These are phyloP conservation scores for Boletus sp. DNA, from an alignment of 768 basidiomycete genomes.

Conservation along the genomic window DNA sequence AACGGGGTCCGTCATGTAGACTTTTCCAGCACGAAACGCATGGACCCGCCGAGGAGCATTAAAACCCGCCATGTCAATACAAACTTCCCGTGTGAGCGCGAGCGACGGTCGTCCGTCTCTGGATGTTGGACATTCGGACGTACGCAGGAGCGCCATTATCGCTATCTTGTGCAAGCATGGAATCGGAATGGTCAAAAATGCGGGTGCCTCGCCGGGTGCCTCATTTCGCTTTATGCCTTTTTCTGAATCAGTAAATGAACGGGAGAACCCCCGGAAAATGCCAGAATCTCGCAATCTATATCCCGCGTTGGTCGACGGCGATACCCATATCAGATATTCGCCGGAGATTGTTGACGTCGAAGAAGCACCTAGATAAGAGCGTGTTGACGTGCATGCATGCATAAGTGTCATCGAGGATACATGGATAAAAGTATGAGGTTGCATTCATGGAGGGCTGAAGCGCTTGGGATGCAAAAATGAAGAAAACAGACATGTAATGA, in stretches of 20 bases:
- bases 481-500: constrained; percentile 2
- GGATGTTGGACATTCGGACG: neutral
- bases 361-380: constrained; percentile 8
- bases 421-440: constrained; percentile 21
- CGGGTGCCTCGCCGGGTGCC: neutral
- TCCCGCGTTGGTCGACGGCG: neutral
- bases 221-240: constrained; percentile 4
- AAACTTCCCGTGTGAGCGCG: neutral
- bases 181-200: neutral
- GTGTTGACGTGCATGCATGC: constrained; percentile 5
- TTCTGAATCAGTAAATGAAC: neutral
- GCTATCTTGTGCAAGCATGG: neutral
- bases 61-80: neutral
- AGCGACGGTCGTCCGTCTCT: neutral
- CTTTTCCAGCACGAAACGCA: neutral
- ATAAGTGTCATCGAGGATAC: constrained; percentile 16
- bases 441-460: constrained; percentile 24
- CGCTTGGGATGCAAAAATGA: constrained; percentile 11
- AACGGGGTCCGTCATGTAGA: neutral
- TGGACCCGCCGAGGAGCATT: neutral
- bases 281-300: constrained; percentile 6
- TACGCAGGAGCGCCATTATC: neutral
- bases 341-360: neutral
- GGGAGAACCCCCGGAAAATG: constrained; percentile 14
- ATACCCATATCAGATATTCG: neutral